phyloP scores from a whole-genome alignment of 1,284 basidiomycete species.

The Abortiporus biennis region DNA sequence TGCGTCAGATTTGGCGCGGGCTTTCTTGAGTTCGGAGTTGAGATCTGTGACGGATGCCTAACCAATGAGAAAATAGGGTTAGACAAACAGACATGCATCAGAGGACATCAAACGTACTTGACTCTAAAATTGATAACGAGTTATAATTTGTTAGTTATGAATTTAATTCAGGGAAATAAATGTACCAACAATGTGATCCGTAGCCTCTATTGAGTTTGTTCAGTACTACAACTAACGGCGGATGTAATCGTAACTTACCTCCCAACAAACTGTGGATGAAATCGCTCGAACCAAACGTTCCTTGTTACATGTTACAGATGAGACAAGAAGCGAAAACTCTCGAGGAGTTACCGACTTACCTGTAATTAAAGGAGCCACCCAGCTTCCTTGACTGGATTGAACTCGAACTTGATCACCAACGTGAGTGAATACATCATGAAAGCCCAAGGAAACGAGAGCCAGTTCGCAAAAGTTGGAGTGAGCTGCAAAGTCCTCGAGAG shows the following conservation, averaged over 20 bases:
- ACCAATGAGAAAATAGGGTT: conserved; percentile 3
- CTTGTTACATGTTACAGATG: conserved; percentile 22
- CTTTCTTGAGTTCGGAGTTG: conserved; percentile 72
- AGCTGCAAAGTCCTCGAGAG: conserved; percentile 82
- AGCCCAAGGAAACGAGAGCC: conserved; percentile 68
- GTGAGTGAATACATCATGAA: conserved; percentile 81
- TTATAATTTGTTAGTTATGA: conserved; percentile 3
- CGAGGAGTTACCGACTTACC: conserved; percentile 33
- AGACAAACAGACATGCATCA: no score
- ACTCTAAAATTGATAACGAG: conserved; percentile 24
- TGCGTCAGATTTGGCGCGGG: conserved; percentile 46
- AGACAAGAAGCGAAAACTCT: neutral
- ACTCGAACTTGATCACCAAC: conserved; percentile 81
- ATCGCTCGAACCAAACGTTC: conserved; percentile 84
- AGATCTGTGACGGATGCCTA: conserved; percentile 87
- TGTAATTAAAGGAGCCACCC: conserved; percentile 82
- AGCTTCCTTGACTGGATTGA: conserved; percentile 70
- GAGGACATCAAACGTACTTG: conserved; percentile 24
- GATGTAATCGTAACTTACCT: conserved; percentile 34
- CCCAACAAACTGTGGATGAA: conserved; percentile 77
- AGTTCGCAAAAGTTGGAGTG: conserved; percentile 90
- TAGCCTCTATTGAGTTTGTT: conserved; percentile 44
- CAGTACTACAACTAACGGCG: conserved; percentile 1
- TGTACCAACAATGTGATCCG: conserved; percentile 63
- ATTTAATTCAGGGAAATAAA: neutral